Conservation (phyloP, 495 filamentous ascomycete species). For the Chlorociboria aeruginascens region DNA sequence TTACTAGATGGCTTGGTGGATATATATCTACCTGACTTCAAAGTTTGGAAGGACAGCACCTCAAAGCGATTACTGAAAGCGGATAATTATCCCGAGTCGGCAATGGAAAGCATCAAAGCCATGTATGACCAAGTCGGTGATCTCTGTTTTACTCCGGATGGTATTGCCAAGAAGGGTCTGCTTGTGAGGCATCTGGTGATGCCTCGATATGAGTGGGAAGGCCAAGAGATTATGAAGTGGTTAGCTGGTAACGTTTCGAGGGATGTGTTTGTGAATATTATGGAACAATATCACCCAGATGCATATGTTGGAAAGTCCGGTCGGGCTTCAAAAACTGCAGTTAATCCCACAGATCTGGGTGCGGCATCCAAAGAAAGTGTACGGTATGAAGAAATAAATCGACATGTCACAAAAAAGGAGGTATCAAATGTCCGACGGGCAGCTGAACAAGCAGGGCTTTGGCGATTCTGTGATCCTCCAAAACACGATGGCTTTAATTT, state of each 20-base stretch:
- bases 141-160: constrained; percentile 61
- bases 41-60: constrained; percentile 52
- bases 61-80: constrained; percentile 62
- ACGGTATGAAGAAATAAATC: constrained; percentile 65
- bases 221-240: constrained; percentile 55
- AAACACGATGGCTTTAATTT: constrained; percentile 60
- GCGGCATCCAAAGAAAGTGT: constrained; percentile 24
- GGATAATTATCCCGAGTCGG: constrained; percentile 53
- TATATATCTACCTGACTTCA: constrained; percentile 72
- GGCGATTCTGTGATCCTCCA: constrained; percentile 61
- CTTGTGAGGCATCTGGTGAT: constrained; percentile 67
- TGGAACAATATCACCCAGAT: constrained; percentile 70
- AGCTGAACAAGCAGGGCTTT: constrained; percentile 56
- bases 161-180: constrained; percentile 61
- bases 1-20: constrained; percentile 65
- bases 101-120: constrained; percentile 56
- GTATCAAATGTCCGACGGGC: constrained; percentile 46
- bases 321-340: constrained; percentile 17
- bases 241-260: constrained; percentile 51
- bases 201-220: constrained; percentile 60
- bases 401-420: constrained; percentile 51
- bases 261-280: constrained; percentile 60
- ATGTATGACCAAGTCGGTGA: constrained; percentile 73
- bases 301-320: constrained; percentile 62
- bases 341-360: constrained; percentile 16